Percentiles rank a stretch among this genome's conserved stretches.
These are phyloP conservation scores for Aaosphaeria arxii DNA, from an alignment of 2,329 filamentous ascomycete genomes.

Conservation along the genomic window DNA sequence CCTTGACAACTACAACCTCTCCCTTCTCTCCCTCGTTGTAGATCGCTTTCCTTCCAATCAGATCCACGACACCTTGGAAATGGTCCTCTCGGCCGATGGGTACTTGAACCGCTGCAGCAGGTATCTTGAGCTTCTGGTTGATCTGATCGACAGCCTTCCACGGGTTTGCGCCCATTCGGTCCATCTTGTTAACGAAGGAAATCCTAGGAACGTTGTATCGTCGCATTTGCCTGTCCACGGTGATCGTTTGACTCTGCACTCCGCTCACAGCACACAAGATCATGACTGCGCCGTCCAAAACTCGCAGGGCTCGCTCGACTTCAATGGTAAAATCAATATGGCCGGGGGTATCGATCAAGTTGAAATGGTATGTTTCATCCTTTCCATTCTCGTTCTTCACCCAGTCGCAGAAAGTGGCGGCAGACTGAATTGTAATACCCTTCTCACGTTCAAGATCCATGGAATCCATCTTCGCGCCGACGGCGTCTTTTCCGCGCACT, in stretches of 20 bases:
- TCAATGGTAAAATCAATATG: slow-evolving; percentile 99
- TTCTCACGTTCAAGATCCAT: slow-evolving; percentile 99
- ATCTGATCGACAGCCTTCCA: slow-evolving; percentile 98
- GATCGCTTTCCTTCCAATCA: slow-evolving; percentile 87
- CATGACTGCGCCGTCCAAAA: slow-evolving; percentile 96
- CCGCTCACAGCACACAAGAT: slow-evolving; percentile 96
- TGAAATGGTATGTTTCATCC: slow-evolving; percentile 93
- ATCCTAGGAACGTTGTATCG: slow-evolving; percentile 94
- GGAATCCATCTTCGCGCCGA: slow-evolving; percentile 99
- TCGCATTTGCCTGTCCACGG: slow-evolving; percentile 97
- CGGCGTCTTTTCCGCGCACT: slow-evolving; percentile 88
- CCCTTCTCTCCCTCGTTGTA: slow-evolving; percentile 85
- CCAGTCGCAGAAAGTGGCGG: slow-evolving; percentile 98
- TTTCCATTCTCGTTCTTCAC: slow-evolving; percentile 73
- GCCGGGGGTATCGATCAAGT: slow-evolving; percentile 96
- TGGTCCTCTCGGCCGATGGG: slow-evolving; percentile 91
- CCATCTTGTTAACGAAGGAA: slow-evolving; percentile 99
- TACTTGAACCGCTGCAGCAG: slow-evolving; percentile 89
- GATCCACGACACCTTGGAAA: slow-evolving; percentile 87
- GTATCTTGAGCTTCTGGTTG: slow-evolving; percentile 90
- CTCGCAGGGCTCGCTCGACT: slow-evolving; percentile 90
- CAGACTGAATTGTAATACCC: slow-evolving; percentile 98
- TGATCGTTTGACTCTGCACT: slow-evolving; percentile 97
- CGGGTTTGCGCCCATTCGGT: slow-evolving; percentile 96
- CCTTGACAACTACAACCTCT: slow-evolving; percentile 70